Conservation (phyloP, 768 basidiomycete genomes). For the Cubamyces lactineus region DNA sequence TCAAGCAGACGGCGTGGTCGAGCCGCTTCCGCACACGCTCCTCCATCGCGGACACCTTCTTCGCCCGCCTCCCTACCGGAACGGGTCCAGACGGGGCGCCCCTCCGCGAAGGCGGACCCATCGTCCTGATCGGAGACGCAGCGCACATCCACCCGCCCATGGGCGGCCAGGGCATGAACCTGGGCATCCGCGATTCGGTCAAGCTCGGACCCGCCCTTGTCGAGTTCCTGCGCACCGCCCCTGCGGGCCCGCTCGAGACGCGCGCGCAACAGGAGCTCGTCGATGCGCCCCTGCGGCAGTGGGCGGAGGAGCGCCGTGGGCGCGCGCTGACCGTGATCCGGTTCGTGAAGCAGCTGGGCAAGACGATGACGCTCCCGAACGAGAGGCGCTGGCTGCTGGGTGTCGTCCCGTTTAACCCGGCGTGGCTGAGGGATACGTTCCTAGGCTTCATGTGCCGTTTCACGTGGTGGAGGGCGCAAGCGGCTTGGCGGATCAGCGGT, state of each 20-base stretch:
- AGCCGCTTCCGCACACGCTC: slow-evolving; percentile 50
- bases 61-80: slow-evolving; percentile 35
- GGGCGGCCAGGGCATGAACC: slow-evolving; percentile 62
- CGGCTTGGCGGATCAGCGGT: slow-evolving; percentile 38
- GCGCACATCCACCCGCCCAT: slow-evolving; percentile 58
- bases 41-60: slow-evolving; percentile 45
- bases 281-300: slow-evolving; percentile 40
- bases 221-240: slow-evolving; percentile 35
- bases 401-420: slow-evolving; percentile 31
- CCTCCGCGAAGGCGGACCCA: slow-evolving; percentile 17
- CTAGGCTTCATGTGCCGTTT: slow-evolving; percentile 31
- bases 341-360: slow-evolving; percentile 42
- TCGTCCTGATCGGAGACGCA: slow-evolving; percentile 48
- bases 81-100: neutral
- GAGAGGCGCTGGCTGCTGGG: slow-evolving; percentile 24
- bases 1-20: slow-evolving; percentile 47
- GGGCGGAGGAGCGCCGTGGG: slow-evolving; percentile 40
- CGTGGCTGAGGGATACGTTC: slow-evolving; percentile 32
- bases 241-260: neutral
- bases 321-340: slow-evolving; percentile 47
- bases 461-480: slow-evolving; percentile 23
- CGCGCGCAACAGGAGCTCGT: slow-evolving; percentile 24
- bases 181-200: slow-evolving; percentile 58
- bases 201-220: slow-evolving; percentile 47
- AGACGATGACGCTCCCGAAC: slow-evolving; percentile 31